Percentiles rank a stretch among this genome's conserved stretches.
phyloP scores from a whole-genome alignment of 768 basidiomycete species.

The Boletus tomentosulus region DNA sequence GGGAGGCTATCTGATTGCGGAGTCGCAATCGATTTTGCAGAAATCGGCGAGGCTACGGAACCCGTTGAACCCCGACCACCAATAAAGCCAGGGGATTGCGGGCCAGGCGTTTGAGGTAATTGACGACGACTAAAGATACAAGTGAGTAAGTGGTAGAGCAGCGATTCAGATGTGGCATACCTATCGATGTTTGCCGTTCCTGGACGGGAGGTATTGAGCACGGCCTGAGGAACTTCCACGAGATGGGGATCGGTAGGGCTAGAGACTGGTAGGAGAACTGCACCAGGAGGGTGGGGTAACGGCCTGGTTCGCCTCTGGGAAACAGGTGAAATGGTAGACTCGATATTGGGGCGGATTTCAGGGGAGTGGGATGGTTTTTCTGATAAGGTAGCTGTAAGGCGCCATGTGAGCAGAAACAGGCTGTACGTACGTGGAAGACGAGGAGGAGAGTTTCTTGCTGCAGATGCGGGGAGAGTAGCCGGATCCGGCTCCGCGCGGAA shows the following conservation, averaged over 20 bases:
- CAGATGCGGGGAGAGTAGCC: slow-evolving; percentile 6
- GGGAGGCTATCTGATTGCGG: slow-evolving; percentile 16
- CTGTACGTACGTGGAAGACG: slow-evolving; percentile 21
- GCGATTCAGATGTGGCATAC: slow-evolving; percentile 9
- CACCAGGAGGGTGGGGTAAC: slow-evolving; percentile 26
- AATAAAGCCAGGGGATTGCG: slow-evolving; percentile 12
- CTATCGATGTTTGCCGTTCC: slow-evolving; percentile 22
- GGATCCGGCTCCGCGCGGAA: slow-evolving; percentile 21
- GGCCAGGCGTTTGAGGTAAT: slow-evolving; percentile 23
- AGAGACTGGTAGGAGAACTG: slow-evolving; percentile 7
- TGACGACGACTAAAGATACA: slow-evolving; percentile 25
- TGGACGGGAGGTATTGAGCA: slow-evolving; percentile 19
- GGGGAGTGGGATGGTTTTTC: slow-evolving; percentile 15
- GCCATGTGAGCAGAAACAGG: neutral
- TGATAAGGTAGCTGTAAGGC: neutral
- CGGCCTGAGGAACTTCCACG: slow-evolving; percentile 10
- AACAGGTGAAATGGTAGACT: slow-evolving; percentile 25
- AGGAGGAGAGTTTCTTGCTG: slow-evolving; percentile 15
- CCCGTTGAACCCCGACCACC: slow-evolving; percentile 19
- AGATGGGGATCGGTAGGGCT: slow-evolving; percentile 16
- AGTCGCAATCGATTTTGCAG: slow-evolving; percentile 12
- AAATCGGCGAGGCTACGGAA: slow-evolving; percentile 17
- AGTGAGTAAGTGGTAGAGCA: neutral
- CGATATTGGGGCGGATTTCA: slow-evolving; percentile 20
- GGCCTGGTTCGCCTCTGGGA: slow-evolving; percentile 28